Evolutionary conservation across 768 basidiomycete species (phyloP).

Genomic region (Tremella mesenterica): DNA sequence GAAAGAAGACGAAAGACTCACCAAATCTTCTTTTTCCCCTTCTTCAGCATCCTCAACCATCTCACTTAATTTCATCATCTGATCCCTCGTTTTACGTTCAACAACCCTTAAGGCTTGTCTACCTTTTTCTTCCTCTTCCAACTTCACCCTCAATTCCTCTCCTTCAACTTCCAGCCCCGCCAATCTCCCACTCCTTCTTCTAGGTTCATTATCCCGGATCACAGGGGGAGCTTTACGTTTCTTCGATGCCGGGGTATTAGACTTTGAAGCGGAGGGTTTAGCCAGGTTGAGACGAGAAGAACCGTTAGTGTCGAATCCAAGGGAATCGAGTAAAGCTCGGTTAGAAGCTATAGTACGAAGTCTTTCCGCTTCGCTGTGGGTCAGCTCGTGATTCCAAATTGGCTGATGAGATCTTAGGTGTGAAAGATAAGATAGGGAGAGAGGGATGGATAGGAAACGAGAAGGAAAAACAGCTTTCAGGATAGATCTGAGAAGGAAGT

Average conservation of each 20-base stretch:
- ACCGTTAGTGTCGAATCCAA: slow-evolving; percentile 34
- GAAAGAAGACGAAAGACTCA: slow-evolving; percentile 13
- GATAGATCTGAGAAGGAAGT: too few species aligned
- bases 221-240: slow-evolving; percentile 6
- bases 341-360: slow-evolving; percentile 42
- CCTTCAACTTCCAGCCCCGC: slow-evolving; percentile 32
- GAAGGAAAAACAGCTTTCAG: too few species aligned
- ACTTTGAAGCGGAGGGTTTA: not conserved
- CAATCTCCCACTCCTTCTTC: slow-evolving; percentile 30
- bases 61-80: slow-evolving; percentile 22
- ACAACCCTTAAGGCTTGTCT: slow-evolving; percentile 27
- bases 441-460: too few species aligned
- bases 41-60: slow-evolving; percentile 30
- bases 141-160: slow-evolving; percentile 20
- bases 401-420: too few species aligned
- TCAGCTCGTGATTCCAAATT: not conserved
- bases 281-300: slow-evolving; percentile 18
- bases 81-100: slow-evolving; percentile 25
- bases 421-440: too few species aligned
- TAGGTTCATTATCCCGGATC: slow-evolving; percentile 16
- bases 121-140: slow-evolving; percentile 33
- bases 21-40: slow-evolving; percentile 13
- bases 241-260: slow-evolving; percentile 7
- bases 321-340: slow-evolving; percentile 33
- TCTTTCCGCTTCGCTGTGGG: slow-evolving; percentile 38